phyloP scores from a whole-genome alignment of 306 rosid genomes.

The Dalbergia cochinchinensis region DNA sequence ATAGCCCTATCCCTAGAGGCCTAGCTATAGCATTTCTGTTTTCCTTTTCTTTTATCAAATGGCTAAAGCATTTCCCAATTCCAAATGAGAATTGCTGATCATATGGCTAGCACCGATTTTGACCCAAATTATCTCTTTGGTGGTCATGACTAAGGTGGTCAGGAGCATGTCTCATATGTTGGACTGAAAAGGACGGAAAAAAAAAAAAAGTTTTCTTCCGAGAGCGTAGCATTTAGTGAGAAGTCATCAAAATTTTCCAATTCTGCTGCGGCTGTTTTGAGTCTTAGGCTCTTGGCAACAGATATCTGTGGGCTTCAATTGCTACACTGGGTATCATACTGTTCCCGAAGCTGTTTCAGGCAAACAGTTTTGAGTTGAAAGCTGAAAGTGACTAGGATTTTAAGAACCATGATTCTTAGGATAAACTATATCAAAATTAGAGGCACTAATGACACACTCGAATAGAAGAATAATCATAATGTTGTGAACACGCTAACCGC shows the following conservation, averaged over 20 bases:
- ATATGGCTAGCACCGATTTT: no score
- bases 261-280: background rate
- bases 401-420: background rate
- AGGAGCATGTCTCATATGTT: no score
- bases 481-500: slow-evolving; percentile 54
- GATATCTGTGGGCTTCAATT: background rate
- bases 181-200: no score
- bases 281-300: background rate
- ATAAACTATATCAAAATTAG: slow-evolving; percentile 24
- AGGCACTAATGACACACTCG: slow-evolving; percentile 46
- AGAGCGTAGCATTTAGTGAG: no score
- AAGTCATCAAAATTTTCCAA: background rate
- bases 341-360: background rate
- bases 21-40: background rate
- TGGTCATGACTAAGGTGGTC: no score
- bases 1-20: background rate
- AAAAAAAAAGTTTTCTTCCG: no score
- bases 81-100: background rate
- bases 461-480: slow-evolving; percentile 47
- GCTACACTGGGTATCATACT: background rate
- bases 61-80: background rate
- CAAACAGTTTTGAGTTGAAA: slow-evolving; percentile 14
- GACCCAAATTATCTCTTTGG: no score
- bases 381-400: slow-evolving; percentile 7
- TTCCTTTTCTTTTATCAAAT: no score